These are phyloP conservation scores for Colletotrichum echinochloae DNA, from an alignment of 2,329 filamentous ascomycete species.

Conservation along the genomic window DNA sequence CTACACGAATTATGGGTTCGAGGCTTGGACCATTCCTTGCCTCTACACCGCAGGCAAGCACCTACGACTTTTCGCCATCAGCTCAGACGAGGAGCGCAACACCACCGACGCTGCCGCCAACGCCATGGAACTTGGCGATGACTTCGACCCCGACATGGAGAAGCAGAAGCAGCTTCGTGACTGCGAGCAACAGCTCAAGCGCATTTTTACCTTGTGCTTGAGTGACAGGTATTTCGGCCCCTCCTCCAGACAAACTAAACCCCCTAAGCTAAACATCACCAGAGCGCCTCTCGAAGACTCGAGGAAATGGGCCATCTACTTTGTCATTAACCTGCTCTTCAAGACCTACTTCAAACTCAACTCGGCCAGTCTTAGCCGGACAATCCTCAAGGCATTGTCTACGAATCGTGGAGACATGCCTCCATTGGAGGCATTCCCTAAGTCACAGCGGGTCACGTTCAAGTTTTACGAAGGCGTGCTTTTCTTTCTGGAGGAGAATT, in stretches of 20 bases:
- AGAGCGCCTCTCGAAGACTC: slow-evolving; percentile 88
- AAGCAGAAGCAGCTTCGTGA: slow-evolving; percentile 91
- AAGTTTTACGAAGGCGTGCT: slow-evolving; percentile 96
- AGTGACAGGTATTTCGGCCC: slow-evolving; percentile 77
- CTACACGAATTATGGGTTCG: slow-evolving; percentile 80
- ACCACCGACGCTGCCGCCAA: slow-evolving; percentile 52
- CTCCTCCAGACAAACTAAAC: not conserved
- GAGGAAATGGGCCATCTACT: slow-evolving; percentile 98
- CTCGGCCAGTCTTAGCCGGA: slow-evolving; percentile 88
- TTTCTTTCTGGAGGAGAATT: slow-evolving; percentile 95
- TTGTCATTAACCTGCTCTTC: slow-evolving; percentile 93
- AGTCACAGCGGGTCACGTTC: slow-evolving; percentile 92
- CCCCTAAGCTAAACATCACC: slow-evolving; percentile 42
- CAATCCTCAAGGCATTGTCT: slow-evolving; percentile 85
- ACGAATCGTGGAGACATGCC: slow-evolving; percentile 87
- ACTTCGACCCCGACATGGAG: slow-evolving; percentile 80
- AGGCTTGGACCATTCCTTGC: slow-evolving; percentile 92
- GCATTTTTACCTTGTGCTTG: slow-evolving; percentile 90
- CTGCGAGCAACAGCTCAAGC: slow-evolving; percentile 89
- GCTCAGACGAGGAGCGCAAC: slow-evolving; percentile 79
- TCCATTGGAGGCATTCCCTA: slow-evolving; percentile 81
- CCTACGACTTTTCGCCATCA: slow-evolving; percentile 88
- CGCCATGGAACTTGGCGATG: slow-evolving; percentile 71
- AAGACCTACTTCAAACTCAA: slow-evolving; percentile 99
- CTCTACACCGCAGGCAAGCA: slow-evolving; percentile 91